A percentile compares a stretch with the other conserved stretches of the same genome.
Evolutionary conservation across 306 rosid species (phyloP).

Genomic region (Sicyos edulis): DNA sequence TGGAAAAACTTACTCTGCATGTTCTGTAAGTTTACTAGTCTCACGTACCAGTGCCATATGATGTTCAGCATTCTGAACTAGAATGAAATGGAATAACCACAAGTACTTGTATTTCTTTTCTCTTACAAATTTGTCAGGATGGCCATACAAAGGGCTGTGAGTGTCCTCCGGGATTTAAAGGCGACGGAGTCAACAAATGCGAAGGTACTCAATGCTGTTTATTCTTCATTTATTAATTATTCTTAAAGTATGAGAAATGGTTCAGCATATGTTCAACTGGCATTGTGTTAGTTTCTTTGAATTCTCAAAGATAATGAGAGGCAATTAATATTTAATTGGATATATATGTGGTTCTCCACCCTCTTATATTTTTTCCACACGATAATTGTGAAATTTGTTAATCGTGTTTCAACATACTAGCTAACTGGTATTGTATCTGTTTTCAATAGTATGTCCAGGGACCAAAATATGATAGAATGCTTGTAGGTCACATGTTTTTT

Average conservation of each 20-base stretch:
- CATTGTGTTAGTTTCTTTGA: neutral
- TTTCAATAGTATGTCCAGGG: neutral
- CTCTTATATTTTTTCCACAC: neutral
- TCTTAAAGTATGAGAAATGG: neutral
- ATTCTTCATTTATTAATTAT: neutral
- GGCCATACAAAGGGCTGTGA: constrained; percentile 62
- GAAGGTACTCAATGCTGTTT: constrained; percentile 50
- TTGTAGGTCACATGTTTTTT: neutral
- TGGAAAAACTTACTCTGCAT: constrained; percentile 69
- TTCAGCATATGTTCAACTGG: constrained; percentile 5
- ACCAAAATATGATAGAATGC: neutral
- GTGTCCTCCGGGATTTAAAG: constrained; percentile 86
- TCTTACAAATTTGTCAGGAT: constrained; percentile 40
- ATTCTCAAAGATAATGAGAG: neutral
- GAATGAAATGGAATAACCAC: neutral
- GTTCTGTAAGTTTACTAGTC: constrained; percentile 47
- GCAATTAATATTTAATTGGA: neutral
- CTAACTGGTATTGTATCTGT: neutral
- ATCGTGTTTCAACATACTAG: neutral
- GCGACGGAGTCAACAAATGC: constrained; percentile 67
- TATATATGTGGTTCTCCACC: neutral
- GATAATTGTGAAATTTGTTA: neutral
- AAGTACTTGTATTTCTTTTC: neutral
- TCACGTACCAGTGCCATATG: neutral
- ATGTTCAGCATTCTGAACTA: neutral